A percentile compares a stretch with the other conserved stretches of the same genome.
Evolutionary conservation across 345 rosid genomes (phyloP).

Genomic region (Euphorbia lathyris): DNA sequence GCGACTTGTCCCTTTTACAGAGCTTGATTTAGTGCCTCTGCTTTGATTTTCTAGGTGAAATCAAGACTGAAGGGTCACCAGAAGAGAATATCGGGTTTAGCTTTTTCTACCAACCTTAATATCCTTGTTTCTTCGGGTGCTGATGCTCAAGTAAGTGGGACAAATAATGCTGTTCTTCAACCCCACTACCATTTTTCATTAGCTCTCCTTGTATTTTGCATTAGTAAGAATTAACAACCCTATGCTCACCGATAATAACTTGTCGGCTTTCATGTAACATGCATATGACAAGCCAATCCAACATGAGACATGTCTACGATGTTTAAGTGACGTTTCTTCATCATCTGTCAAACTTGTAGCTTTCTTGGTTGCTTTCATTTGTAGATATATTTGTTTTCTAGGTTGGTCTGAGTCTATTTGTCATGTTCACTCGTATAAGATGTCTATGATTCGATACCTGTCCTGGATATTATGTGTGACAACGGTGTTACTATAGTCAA

Average conservation of each 20-base stretch:
- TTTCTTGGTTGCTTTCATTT: background rate
- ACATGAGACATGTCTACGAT: background rate
- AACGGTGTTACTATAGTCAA: background rate
- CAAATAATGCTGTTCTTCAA: background rate
- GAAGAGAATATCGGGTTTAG: slow-evolving; percentile 77
- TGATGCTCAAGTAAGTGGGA: slow-evolving; percentile 74
- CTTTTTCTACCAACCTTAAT: slow-evolving; percentile 68
- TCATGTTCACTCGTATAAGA: background rate
- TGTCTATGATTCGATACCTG: background rate
- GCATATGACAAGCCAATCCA: background rate
- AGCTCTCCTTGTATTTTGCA: background rate
- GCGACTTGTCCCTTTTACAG: background rate
- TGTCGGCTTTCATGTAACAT: background rate
- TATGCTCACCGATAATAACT: background rate
- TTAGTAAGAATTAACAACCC: background rate
- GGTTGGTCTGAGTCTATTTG: background rate
- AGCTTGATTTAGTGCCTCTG: slow-evolving; percentile 1
- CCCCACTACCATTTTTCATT: background rate
- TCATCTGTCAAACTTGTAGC: background rate
- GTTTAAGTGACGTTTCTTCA: background rate
- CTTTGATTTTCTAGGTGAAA: slow-evolving; percentile 53
- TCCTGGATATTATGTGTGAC: background rate
- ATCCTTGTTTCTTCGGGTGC: slow-evolving; percentile 91
- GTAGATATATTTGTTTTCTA: background rate
- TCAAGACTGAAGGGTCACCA: slow-evolving; percentile 86